Percentiles rank a stretch among this genome's conserved stretches.
These are phyloP conservation scores for Aspergillus bridgeri DNA, from an alignment of 495 filamentous ascomycete species.

Conservation along the genomic window DNA sequence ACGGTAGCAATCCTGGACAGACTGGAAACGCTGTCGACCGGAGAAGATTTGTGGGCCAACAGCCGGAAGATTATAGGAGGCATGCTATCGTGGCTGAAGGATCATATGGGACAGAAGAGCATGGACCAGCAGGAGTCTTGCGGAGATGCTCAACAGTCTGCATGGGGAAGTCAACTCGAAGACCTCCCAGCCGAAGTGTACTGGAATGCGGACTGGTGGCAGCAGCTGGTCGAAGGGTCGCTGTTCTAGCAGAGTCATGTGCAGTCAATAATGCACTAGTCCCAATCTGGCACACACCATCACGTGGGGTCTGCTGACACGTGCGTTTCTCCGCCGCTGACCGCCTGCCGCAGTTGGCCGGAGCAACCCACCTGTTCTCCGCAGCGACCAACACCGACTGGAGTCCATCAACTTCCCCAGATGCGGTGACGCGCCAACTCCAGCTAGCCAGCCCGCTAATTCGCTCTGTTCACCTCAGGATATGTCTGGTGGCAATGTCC, in stretches of 20 bases:
- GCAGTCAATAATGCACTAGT: too few relatives aligned
- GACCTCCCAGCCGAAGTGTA: background rate
- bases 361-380: background rate
- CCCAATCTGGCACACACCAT: background rate
- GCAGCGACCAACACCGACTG: background rate
- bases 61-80: background rate
- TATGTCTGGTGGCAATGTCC: background rate
- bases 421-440: background rate
- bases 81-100: slow-evolving; percentile 12
- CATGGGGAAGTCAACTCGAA: background rate
- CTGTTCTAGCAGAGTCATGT: too few relatives aligned
- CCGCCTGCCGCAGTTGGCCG: background rate
- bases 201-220: slow-evolving; percentile 5
- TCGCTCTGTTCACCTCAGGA: background rate
- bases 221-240: slow-evolving; percentile 9
- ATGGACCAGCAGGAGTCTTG: too few relatives aligned
- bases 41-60: slow-evolving; percentile 7
- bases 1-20: background rate
- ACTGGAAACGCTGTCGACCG: background rate
- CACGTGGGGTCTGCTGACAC: background rate
- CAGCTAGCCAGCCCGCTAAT: background rate
- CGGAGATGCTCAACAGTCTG: background rate
- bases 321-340: too few relatives aligned
- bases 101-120: background rate
- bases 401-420: background rate